These are phyloP conservation scores for Fusarium sp. DNA, from an alignment of 2,329 filamentous ascomycete genomes.

Conservation along the genomic window DNA sequence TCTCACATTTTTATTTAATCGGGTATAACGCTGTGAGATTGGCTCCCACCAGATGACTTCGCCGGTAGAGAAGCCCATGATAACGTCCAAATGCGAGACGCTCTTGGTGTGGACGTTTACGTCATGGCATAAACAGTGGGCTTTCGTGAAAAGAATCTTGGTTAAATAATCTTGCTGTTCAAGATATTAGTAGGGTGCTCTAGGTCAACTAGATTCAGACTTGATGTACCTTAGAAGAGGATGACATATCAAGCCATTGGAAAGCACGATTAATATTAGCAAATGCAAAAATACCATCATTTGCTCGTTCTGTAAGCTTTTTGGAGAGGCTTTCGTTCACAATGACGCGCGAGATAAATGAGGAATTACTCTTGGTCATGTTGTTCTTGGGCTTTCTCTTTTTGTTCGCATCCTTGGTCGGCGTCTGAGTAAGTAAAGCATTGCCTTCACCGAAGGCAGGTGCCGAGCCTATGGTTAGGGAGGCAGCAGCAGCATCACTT, in stretches of 20 bases:
- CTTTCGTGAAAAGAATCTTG: conserved; percentile 97
- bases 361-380: conserved; percentile 98
- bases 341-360: conserved; percentile 97
- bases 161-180: conserved; percentile 85
- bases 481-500: conserved; percentile 61
- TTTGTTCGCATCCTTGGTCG: conserved; percentile 80
- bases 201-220: not conserved
- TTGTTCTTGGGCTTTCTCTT: conserved; percentile 96
- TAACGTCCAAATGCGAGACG: conserved; percentile 83
- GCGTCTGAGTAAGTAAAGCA: conserved; percentile 72
- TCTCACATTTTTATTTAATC: conserved; percentile 92
- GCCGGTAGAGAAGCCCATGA: conserved; percentile 95
- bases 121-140: conserved; percentile 94
- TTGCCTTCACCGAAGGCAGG: conserved; percentile 91
- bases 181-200: conserved; percentile 43
- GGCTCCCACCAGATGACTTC: conserved; percentile 99
- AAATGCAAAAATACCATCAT: conserved; percentile 88
- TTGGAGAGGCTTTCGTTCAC: conserved; percentile 85
- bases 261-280: conserved; percentile 96
- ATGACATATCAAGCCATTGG: conserved; percentile 93
- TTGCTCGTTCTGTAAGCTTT: conserved; percentile 80
- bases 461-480: conserved; percentile 58
- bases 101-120: conserved; percentile 87
- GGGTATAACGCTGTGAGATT: conserved; percentile 93
- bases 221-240: conserved; percentile 71